Evolutionary conservation across 2,329 filamentous ascomycete species (phyloP).

Genomic region (Meredithiella fracta): DNA sequence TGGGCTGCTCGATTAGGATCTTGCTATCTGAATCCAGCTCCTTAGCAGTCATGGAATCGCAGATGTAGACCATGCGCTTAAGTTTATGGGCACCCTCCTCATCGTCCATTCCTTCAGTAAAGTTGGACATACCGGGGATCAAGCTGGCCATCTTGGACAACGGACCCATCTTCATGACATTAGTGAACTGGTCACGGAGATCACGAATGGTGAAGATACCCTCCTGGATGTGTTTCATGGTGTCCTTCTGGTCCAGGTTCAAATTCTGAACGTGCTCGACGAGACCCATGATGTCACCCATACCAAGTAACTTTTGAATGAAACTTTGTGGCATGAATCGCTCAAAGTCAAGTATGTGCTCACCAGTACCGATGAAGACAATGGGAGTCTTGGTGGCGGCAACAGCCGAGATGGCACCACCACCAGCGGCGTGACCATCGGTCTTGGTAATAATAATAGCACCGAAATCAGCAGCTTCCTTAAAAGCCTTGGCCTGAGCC

Average conservation of each 20-base stretch:
- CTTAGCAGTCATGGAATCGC: constrained; percentile 93
- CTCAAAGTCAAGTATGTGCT: constrained; percentile 92
- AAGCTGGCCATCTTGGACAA: constrained; percentile 95
- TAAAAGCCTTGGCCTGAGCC: constrained; percentile 88
- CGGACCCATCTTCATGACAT: constrained; percentile 99
- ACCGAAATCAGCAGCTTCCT: constrained; percentile 90
- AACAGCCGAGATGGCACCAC: constrained; percentile 93
- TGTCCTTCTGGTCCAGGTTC: constrained; percentile 94
- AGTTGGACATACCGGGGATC: constrained; percentile 85
- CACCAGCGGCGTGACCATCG: constrained; percentile 84
- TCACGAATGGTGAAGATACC: constrained; percentile 93
- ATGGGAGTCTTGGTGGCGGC: constrained; percentile 94
- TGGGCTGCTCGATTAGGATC: constrained; percentile 80
- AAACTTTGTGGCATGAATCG: constrained; percentile 86
- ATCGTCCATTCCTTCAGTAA: constrained; percentile 94
- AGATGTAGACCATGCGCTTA: constrained; percentile 97
- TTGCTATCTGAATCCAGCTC: constrained; percentile 93
- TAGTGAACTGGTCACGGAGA: constrained; percentile 82
- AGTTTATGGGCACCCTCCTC: constrained; percentile 88
- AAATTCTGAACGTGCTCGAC: constrained; percentile 94
- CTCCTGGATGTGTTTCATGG: constrained; percentile 96
- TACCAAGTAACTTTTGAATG: constrained; percentile 81
- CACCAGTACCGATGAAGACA: constrained; percentile 92
- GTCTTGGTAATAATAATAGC: constrained; percentile 99
- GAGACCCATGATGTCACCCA: constrained; percentile 90